Base-by-base conservation (phyloP, 73 alveolate genomes). In the Blepharisma japonicum region DNA sequence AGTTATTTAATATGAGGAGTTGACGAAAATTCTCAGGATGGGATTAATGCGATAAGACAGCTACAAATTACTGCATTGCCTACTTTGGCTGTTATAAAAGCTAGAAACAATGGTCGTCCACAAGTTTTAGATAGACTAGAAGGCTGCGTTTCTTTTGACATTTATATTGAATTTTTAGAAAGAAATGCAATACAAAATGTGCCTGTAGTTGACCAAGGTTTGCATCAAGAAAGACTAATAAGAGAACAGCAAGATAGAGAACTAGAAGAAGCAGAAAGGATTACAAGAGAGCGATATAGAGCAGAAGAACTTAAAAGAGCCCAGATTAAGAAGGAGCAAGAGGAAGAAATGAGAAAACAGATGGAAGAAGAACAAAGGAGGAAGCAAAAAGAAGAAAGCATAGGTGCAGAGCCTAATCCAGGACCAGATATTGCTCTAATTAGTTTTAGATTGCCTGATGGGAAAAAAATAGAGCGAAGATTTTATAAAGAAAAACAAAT, bases 391-490 rank as follows among this genome's bases (percentile, higher is more conserved):
- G 46, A 18, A 45, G 50, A 61, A 21, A 9, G 14, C 11, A n/a
- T 70, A 11, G 56, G 66, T 2, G 66, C 0, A 45, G 80, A 70
- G 27, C 68, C 56, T 0, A n/a, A n/a, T 2, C n/a, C 42, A 14
- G 80, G 21, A 45, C 80, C 66, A 14, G 20, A 70, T 14, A 45
- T n/a, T 39, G 21, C 77, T 39, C 71, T n/a, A 7, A 45, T 70
- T 39, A 47, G 14, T 23, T 45, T 70, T 70, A 45, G 71, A 5
- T 18, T 70, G 70, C 80, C 80, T 14, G 21, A 14, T 45, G 80
- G 80, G n/a, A n/a, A 70, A 45, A 70, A 45, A 70, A 9, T 70
- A 0, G 56, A 70, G 5, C 0, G 80, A 70, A 70, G 80, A 45
- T 70, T 70, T 47, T 70, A n/a, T 14, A 53, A 53, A 53, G 68